phyloP scores from a whole-genome alignment of 768 basidiomycete genomes.

The Peribolospora baueri region DNA sequence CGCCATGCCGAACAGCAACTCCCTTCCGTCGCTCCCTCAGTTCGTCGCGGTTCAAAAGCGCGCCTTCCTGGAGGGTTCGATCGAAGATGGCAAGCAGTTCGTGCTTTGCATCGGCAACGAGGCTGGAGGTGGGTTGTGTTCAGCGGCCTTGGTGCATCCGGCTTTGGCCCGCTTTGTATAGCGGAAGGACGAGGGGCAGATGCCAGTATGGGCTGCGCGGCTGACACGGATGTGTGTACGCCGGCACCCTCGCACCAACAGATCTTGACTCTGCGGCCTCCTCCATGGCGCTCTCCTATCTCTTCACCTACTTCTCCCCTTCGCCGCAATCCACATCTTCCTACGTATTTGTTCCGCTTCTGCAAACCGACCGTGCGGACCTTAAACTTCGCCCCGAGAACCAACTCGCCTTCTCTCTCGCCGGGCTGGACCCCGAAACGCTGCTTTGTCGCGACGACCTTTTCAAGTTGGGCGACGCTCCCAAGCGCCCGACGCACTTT shows the following conservation, averaged over 20 bases:
- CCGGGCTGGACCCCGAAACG: slow-evolving; percentile 25
- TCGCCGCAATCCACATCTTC: not conserved
- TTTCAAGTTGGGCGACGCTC: slow-evolving; percentile 45
- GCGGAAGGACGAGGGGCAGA: no score
- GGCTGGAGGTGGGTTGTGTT: slow-evolving; percentile 45
- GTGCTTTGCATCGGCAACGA: slow-evolving; percentile 43
- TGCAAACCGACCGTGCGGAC: slow-evolving; percentile 43
- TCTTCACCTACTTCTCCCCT: slow-evolving; percentile 29
- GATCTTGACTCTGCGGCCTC: slow-evolving; percentile 79
- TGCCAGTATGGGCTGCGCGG: not conserved
- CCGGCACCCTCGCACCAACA: slow-evolving; percentile 16
- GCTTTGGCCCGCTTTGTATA: not conserved
- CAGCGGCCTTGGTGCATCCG: not conserved
- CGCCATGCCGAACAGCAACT: no score
- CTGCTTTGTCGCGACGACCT: slow-evolving; percentile 25
- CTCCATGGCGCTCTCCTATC: slow-evolving; percentile 60
- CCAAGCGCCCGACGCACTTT: slow-evolving; percentile 26
- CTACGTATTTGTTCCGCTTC: slow-evolving; percentile 26
- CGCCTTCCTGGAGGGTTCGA: not conserved
- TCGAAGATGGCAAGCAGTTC: not conserved
- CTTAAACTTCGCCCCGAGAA: slow-evolving; percentile 71
- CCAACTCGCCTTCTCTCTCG: slow-evolving; percentile 40
- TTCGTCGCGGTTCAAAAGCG: not conserved
- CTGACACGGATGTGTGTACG: not conserved
- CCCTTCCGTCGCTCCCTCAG: no score